These are phyloP conservation scores for Candida coleopterorum DNA, from an alignment of 805 yeast species.

Conservation along the genomic window DNA sequence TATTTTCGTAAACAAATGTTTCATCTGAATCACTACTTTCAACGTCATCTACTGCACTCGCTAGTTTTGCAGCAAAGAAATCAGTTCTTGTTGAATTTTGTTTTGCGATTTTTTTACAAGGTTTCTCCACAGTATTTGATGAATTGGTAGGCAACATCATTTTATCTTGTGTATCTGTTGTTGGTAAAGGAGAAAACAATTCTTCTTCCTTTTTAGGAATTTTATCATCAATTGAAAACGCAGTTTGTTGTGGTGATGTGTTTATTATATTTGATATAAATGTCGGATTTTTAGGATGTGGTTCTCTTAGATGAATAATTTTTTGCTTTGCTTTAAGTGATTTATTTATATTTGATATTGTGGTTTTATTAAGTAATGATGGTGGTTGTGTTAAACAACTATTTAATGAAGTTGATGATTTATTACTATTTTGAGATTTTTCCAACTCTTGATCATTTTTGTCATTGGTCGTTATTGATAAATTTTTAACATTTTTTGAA, in stretches of 20 bases:
- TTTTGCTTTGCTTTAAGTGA: slow-evolving; percentile 40
- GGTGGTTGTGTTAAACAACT: slow-evolving; percentile 5
- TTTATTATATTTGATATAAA: slow-evolving; percentile 32
- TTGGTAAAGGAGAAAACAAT: neutral
- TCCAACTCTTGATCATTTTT: neutral
- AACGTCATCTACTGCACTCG: slow-evolving; percentile 89
- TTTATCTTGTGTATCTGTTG: neutral
- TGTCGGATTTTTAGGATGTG: slow-evolving; percentile 31
- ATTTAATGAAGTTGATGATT: slow-evolving; percentile 2
- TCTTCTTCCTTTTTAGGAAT: neutral
- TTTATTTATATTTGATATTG: slow-evolving; percentile 38
- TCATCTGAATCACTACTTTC: slow-evolving; percentile 88
- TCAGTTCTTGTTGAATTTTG: slow-evolving; percentile 78
- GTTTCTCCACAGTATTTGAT: slow-evolving; percentile 9
- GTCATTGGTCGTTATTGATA: slow-evolving; percentile 3
- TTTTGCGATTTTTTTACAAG: slow-evolving; percentile 29
- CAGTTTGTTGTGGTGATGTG: slow-evolving; percentile 27
- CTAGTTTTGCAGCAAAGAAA: slow-evolving; percentile 89
- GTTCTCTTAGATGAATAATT: slow-evolving; percentile 31
- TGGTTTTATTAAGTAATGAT: slow-evolving; percentile 20
- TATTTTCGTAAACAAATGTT: slow-evolving; percentile 87
- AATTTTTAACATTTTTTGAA: slow-evolving; percentile 2
- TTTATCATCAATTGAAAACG: slow-evolving; percentile 12
- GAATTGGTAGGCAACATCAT: slow-evolving; percentile 7
- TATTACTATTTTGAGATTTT: neutral